Evolutionary conservation across 129 eudicot species (phyloP).

Genomic region (Escallonia rubra): DNA sequence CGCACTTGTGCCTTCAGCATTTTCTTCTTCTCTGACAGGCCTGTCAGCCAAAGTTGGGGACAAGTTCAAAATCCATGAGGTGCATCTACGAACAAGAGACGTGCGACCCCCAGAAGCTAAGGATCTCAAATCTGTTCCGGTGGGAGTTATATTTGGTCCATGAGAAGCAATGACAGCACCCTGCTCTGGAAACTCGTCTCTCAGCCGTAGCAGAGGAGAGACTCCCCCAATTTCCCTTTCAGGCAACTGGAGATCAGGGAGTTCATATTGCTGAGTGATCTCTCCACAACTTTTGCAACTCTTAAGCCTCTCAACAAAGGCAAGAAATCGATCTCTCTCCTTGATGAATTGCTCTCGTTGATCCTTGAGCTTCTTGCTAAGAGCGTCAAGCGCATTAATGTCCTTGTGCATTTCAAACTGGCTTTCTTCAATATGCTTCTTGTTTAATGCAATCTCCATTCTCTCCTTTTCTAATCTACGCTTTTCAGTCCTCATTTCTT

Average conservation of each 20-base stretch:
- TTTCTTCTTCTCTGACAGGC: conserved; percentile 14
- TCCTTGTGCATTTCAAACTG: conserved; percentile 73
- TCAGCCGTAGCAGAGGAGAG: conserved; percentile 27
- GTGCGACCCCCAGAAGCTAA: conserved; percentile 34
- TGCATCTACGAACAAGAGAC: conserved; percentile 54
- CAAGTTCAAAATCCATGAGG: conserved; percentile 42
- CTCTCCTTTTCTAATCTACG: conserved; percentile 47
- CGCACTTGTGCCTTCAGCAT: conserved; percentile 24
- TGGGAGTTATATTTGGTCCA: conserved; percentile 13
- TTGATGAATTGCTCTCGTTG: conserved; percentile 54
- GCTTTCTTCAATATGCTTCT: conserved; percentile 45
- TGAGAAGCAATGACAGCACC: conserved; percentile 16
- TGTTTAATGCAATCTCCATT: conserved; percentile 43
- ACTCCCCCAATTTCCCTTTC: conserved; percentile 26
- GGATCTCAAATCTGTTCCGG: conserved; percentile 23
- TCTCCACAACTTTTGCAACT: conserved; percentile 66
- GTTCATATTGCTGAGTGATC: conserved; percentile 28
- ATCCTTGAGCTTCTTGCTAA: conserved; percentile 64
- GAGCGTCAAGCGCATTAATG: conserved; percentile 56
- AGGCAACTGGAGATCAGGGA: conserved; percentile 40
- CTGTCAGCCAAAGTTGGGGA: conserved; percentile 39
- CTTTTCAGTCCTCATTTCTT: conserved; percentile 49
- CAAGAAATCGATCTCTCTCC: conserved; percentile 51
- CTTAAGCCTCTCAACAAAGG: conserved; percentile 55
- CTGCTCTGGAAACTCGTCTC: conserved; percentile 26